Evolutionary conservation across 208 protist species (phyloP).

Genomic region (Polymyxa betae): DNA sequence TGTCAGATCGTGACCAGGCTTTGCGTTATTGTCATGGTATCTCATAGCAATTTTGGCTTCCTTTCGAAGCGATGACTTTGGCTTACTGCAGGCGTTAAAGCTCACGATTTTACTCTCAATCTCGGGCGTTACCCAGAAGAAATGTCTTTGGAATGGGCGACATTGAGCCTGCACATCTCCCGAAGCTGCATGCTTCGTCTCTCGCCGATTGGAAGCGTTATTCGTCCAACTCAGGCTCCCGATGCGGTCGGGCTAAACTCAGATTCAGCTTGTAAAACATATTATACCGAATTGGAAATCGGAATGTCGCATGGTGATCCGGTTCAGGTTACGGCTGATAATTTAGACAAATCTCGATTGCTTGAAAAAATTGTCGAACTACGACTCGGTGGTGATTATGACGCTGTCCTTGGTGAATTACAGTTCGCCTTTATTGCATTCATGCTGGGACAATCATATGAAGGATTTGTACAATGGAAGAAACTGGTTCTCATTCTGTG

Average conservation of each 20-base stretch:
- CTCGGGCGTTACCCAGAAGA: neutral
- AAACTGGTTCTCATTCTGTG: neutral
- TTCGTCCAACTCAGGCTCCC: neutral
- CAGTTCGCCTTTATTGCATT: constrained; percentile 27
- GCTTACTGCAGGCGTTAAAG: neutral
- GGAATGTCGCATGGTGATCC: neutral
- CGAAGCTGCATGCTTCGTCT: neutral
- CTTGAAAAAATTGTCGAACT: neutral
- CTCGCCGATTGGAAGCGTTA: neutral
- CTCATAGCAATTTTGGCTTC: neutral
- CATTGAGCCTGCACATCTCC: neutral
- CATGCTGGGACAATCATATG: constrained; percentile 32
- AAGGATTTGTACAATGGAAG: constrained; percentile 28
- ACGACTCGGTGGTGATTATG: neutral
- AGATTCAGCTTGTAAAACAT: neutral
- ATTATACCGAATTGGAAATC: constrained; percentile 14
- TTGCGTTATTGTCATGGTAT: neutral
- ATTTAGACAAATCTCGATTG: neutral
- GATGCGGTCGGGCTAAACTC: neutral
- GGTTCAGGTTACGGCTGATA: neutral
- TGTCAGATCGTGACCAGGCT: neutral
- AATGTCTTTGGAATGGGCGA: neutral
- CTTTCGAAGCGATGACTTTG: neutral
- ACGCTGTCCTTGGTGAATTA: constrained; percentile 8
- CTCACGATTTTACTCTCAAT: neutral